A percentile compares a stretch with the other conserved stretches of the same genome.
Evolutionary conservation across 2,329 filamentous ascomycete genomes (phyloP).

Genomic region (Cordyceps farinosa): DNA sequence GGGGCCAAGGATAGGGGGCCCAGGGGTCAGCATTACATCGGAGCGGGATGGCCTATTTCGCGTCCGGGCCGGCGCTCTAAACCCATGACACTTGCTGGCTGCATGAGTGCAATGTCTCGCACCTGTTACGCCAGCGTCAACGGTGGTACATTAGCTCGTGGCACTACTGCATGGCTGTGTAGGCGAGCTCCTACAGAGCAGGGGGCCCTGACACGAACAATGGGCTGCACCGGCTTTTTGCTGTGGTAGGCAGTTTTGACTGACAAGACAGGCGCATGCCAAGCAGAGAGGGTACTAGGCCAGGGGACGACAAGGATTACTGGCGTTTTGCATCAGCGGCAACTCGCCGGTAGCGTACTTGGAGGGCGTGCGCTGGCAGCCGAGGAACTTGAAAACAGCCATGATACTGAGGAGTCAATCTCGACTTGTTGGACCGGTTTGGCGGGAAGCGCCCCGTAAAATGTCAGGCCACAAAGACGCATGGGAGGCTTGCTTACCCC

Average conservation of each 20-base stretch:
- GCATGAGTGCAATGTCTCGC: neutral
- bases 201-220: neutral
- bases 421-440: neutral
- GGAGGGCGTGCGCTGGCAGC: neutral
- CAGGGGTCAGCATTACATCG: neutral
- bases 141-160: conserved; percentile 16
- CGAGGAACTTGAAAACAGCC: neutral
- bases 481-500: neutral
- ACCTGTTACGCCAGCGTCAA: conserved; percentile 6
- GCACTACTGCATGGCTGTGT: conserved; percentile 10
- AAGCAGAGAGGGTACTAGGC: neutral
- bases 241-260: neutral
- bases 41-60: neutral
- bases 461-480: conserved; percentile 7
- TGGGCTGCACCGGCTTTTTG: neutral
- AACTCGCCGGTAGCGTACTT: neutral
- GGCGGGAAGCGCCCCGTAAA: conserved; percentile 10
- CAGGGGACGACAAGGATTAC: neutral
- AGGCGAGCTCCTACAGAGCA: neutral
- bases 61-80: neutral
- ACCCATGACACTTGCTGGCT: neutral
- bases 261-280: neutral
- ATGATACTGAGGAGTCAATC: neutral
- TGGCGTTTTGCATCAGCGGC: neutral
- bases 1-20: neutral